These are phyloP conservation scores for Saccharomycopsis babjevae DNA, from an alignment of 805 yeast species.

Conservation along the genomic window DNA sequence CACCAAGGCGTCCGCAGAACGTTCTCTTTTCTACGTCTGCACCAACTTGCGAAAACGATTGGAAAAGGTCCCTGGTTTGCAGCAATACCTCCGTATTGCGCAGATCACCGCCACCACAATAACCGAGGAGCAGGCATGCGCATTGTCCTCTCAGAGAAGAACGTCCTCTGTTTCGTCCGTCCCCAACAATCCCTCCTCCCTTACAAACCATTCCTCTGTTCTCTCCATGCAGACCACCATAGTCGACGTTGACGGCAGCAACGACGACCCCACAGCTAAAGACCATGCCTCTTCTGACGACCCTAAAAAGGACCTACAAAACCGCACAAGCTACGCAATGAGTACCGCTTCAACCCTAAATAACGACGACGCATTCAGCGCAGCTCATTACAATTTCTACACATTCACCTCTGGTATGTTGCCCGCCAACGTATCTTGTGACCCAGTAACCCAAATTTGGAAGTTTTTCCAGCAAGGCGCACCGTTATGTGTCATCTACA, in stretches of 20 bases:
- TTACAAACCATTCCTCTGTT: neutral
- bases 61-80: constrained; percentile 53
- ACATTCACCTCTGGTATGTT: constrained; percentile 71
- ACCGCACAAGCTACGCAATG: constrained; percentile 4
- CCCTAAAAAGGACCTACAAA: constrained; percentile 16
- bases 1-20: constrained; percentile 48
- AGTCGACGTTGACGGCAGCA: constrained; percentile 21
- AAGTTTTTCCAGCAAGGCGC: constrained; percentile 86
- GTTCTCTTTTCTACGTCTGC: constrained; percentile 64
- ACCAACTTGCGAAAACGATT: constrained; percentile 43
- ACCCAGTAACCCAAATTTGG: constrained; percentile 89
- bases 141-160: constrained; percentile 28
- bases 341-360: constrained; percentile 13
- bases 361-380: constrained; percentile 27
- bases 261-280: constrained; percentile 24
- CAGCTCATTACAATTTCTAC: constrained; percentile 28
- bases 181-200: neutral
- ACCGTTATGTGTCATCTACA: constrained; percentile 79
- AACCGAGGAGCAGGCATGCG: constrained; percentile 60
- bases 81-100: constrained; percentile 56
- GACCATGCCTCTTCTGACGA: constrained; percentile 21
- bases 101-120: constrained; percentile 54
- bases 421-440: constrained; percentile 66
- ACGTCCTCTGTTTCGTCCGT: neutral
- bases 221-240: neutral